Percentiles rank a stretch among this genome's conserved stretches.
phyloP scores from a whole-genome alignment of 768 basidiomycete genomes.

The Hygrophorus russula region DNA sequence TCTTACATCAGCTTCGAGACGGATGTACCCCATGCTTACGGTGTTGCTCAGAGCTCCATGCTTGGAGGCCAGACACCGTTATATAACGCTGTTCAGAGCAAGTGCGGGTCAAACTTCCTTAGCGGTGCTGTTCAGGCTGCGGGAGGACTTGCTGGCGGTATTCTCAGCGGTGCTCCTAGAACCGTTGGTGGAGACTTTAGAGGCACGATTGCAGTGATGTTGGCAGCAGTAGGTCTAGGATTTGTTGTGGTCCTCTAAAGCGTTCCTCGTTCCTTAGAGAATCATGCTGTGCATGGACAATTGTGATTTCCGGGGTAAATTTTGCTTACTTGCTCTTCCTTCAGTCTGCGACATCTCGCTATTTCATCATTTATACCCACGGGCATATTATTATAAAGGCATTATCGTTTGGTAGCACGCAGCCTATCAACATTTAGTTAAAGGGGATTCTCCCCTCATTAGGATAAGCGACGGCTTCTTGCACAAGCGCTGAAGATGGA shows the following conservation, averaged over 20 bases:
- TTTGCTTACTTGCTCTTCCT: no score
- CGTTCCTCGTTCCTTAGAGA: not conserved
- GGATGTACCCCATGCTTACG: constrained; percentile 61
- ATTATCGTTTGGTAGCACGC: no score
- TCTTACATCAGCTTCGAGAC: constrained; percentile 73
- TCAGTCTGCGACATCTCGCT: no score
- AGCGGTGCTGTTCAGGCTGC: constrained; percentile 57
- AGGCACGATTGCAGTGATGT: constrained; percentile 1
- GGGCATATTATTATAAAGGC: no score
- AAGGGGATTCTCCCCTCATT: no score
- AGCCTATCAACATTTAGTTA: no score
- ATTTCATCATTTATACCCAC: no score
- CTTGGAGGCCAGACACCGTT: constrained; percentile 55
- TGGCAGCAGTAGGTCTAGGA: not conserved
- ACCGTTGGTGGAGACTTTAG: constrained; percentile 8
- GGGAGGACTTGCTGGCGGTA: constrained; percentile 38
- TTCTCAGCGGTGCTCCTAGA: constrained; percentile 16
- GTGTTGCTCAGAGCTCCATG: constrained; percentile 52
- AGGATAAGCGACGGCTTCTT: no score
- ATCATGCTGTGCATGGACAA: not conserved
- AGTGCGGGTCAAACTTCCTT: constrained; percentile 68
- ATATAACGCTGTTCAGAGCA: constrained; percentile 47
- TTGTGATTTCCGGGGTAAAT: no score
- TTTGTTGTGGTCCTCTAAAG: not conserved
- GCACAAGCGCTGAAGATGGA: no score